Evolutionary conservation across 2,329 filamentous ascomycete species (phyloP), one percentile per base, ranked within the genome.

Genomic region (Colletotrichum tabaci): DNA sequence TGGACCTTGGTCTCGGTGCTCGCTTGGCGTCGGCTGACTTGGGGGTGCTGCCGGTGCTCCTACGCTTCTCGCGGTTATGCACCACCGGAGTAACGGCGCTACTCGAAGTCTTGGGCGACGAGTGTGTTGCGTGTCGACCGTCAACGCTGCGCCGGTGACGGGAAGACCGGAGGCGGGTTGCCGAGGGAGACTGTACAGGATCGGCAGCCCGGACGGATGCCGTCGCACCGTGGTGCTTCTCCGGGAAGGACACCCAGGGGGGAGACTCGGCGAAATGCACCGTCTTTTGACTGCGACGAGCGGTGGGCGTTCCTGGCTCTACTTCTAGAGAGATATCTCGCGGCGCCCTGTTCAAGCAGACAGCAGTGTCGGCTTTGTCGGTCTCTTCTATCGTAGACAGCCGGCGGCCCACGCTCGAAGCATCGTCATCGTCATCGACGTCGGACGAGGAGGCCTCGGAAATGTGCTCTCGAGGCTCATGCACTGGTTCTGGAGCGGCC

Each of bases 211-310:
- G 21, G 35, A 21, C 21, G 3, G 60, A 55, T 30, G 40, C 38
- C 26, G 26, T 40, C 38, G 30, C 47, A 10, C 26, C n/a, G 4
- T 49, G 10, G 21, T 40, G 53, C 4, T 53, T 70, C 26, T 70
- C 62, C 16, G 55, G 46, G 9, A 53, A 53, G 38, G 62, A 60
- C 12, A 21, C 46, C 13, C 62, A 47, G 50, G 53, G 64, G n/a
- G 57, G 64, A 46, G 64, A 52, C 30, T 72, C 69, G 12, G 69
- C 69, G 23, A 72, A 72, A 53, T 72, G 69, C 30, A 72, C 69
- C 58, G 69, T 72, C 53, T 72, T 72, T 49, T 69, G 69, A 44
- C 69, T 72, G 21, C 69, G 69, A 38, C 69, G 69, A 23, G 62
- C 62, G 23, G 42, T 56, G 10, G 69, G 69, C 38, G 69, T 72